These are phyloP conservation scores for Trichoderma erinaceum DNA, from an alignment of 495 filamentous ascomycete species.

Conservation along the genomic window DNA sequence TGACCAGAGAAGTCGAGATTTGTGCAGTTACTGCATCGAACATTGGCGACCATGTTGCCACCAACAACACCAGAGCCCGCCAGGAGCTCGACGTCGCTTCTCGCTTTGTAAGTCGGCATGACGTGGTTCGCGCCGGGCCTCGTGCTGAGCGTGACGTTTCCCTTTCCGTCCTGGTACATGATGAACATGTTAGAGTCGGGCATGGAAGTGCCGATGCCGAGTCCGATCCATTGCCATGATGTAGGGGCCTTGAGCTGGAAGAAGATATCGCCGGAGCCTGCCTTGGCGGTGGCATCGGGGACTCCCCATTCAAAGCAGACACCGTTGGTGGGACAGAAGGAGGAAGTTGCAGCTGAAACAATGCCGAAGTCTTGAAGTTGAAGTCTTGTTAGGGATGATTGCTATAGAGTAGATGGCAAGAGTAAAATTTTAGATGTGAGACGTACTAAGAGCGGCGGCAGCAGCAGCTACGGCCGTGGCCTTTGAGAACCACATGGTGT, in stretches of 20 bases:
- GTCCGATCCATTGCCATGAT: constrained; percentile 55
- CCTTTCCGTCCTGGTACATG: constrained; percentile 53
- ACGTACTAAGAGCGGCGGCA: constrained; percentile 10
- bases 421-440: too few species aligned
- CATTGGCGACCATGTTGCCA: constrained; percentile 56
- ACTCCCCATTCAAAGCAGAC: constrained; percentile 44
- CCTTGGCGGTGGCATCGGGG: constrained; percentile 34
- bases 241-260: constrained; percentile 59
- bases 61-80: constrained; percentile 52
- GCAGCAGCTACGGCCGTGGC: not conserved
- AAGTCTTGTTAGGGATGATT: not conserved
- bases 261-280: constrained; percentile 49
- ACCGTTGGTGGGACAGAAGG: constrained; percentile 19
- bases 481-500: constrained; percentile 4
- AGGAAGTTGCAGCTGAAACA: not conserved
- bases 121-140: constrained; percentile 49
- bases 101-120: constrained; percentile 47
- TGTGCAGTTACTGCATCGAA: constrained; percentile 41
- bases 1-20: constrained; percentile 18
- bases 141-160: constrained; percentile 58
- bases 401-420: not conserved
- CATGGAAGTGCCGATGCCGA: constrained; percentile 61
- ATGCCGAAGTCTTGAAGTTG: not conserved
- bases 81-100: constrained; percentile 46
- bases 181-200: constrained; percentile 61